phyloP scores from a whole-genome alignment of 441 rosid species.

The Corymbia citriodora region DNA sequence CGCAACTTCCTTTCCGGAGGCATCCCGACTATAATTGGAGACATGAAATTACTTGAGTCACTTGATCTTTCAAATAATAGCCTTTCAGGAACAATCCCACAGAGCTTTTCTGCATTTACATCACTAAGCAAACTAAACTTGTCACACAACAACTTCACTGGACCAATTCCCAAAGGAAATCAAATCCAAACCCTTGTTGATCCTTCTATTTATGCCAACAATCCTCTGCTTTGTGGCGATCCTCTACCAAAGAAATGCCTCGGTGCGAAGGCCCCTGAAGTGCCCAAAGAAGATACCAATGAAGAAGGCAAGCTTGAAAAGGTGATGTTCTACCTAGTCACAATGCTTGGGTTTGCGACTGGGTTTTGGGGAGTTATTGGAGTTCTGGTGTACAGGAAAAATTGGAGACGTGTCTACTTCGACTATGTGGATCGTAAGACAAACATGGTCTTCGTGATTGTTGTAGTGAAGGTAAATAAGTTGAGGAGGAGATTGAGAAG shows the following conservation, averaged over 20 bases:
- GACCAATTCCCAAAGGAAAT: not conserved
- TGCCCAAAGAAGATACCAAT: not conserved
- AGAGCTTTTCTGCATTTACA: not conserved
- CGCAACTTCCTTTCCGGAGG: not conserved
- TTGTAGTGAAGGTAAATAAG: not conserved
- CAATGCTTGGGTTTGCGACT: not conserved
- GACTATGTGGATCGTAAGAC: not conserved
- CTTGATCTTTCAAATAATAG: not conserved
- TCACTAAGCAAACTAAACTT: not conserved
- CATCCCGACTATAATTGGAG: not conserved
- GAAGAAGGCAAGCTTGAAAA: not conserved
- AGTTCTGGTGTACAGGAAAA: not conserved
- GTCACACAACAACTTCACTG: not conserved
- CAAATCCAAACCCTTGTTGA: not conserved
- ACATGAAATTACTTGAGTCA: not conserved
- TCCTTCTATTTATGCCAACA: not conserved
- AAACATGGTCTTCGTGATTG: not conserved
- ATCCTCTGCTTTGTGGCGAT: not conserved
- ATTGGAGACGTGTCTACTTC: not conserved
- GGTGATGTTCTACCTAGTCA: not conserved
- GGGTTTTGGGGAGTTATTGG: slow-evolving; percentile 10
- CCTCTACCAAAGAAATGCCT: not conserved
- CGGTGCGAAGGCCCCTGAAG: not conserved
- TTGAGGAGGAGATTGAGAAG: not conserved
- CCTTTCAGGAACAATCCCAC: not conserved